Conservation (phyloP, 805 yeast species). For the Sugiyamaella mastotermitis region DNA sequence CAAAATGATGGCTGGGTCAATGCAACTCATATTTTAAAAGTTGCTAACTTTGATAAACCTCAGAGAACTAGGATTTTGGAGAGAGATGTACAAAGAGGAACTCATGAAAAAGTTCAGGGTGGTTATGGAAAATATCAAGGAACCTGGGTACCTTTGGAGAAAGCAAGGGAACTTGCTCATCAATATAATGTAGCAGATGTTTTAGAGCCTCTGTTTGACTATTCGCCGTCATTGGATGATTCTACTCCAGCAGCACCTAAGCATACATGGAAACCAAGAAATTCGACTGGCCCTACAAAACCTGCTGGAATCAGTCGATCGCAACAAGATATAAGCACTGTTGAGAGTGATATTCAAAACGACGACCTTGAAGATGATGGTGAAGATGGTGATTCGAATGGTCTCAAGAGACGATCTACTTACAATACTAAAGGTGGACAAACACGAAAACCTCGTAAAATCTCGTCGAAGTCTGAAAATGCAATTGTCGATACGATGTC, state of each 20-base stretch:
- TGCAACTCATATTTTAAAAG: constrained; percentile 91
- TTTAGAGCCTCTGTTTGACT: constrained; percentile 62
- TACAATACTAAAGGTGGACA: neutral
- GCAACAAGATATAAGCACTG: neutral
- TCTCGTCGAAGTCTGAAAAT: too few species aligned
- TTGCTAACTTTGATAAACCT: constrained; percentile 91
- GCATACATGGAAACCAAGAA: constrained; percentile 31
- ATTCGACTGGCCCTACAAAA: constrained; percentile 17
- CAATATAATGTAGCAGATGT: constrained; percentile 58
- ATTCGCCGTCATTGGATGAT: constrained; percentile 36
- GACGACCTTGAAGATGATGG: neutral
- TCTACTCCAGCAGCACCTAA: constrained; percentile 62
- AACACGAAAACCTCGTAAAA: too few species aligned
- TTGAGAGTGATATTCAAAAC: neutral
- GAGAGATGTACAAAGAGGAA: constrained; percentile 84
- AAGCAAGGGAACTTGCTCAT: constrained; percentile 63
- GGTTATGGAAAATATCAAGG: constrained; percentile 97
- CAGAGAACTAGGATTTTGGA: constrained; percentile 88
- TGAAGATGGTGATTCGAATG: neutral
- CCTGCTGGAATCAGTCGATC: constrained; percentile 8
- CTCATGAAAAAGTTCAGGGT: constrained; percentile 92
- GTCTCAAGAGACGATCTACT: neutral
- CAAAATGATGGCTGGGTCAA: constrained; percentile 92
- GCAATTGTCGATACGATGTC: neutral
- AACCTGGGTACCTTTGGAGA: constrained; percentile 85